phyloP scores from a whole-genome alignment of 345 rosid genomes.

The Camelina laxa region DNA sequence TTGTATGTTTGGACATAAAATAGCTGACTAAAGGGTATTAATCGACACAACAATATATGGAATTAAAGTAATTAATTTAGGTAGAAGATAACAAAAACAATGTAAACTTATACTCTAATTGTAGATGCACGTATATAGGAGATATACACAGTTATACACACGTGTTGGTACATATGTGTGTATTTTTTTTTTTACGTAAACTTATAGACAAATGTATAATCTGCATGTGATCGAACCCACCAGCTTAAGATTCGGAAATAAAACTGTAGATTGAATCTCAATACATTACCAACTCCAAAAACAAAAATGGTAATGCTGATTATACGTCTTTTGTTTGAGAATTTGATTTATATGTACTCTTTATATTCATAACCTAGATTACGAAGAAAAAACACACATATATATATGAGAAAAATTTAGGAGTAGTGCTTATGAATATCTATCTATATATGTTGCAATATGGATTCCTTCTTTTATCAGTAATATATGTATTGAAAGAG shows the following conservation, averaged over 20 bases:
- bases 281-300: conserved; percentile 22
- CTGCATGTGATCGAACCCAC: conserved; percentile 41
- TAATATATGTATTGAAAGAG: not conserved
- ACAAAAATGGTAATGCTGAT: not conserved
- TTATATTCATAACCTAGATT: not conserved
- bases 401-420: not conserved
- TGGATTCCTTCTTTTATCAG: not conserved
- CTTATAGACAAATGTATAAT: conserved; percentile 20
- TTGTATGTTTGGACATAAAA: conserved; percentile 28
- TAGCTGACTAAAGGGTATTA: conserved; percentile 36
- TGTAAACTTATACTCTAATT: not conserved
- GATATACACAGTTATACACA: conserved; percentile 27
- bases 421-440: not conserved
- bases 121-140: conserved; percentile 30
- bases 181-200: conserved; percentile 28
- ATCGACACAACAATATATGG: conserved; percentile 15
- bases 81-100: conserved; percentile 30
- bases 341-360: not conserved
- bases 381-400: not conserved
- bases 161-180: conserved; percentile 29
- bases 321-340: too few relatives aligned
- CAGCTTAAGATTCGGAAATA: conserved; percentile 42
- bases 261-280: conserved; percentile 31
- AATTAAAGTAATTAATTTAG: conserved; percentile 24
- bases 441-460: not conserved